Conservation (phyloP, 306 rosid species). For the Psophocarpus tetragonolobus region DNA sequence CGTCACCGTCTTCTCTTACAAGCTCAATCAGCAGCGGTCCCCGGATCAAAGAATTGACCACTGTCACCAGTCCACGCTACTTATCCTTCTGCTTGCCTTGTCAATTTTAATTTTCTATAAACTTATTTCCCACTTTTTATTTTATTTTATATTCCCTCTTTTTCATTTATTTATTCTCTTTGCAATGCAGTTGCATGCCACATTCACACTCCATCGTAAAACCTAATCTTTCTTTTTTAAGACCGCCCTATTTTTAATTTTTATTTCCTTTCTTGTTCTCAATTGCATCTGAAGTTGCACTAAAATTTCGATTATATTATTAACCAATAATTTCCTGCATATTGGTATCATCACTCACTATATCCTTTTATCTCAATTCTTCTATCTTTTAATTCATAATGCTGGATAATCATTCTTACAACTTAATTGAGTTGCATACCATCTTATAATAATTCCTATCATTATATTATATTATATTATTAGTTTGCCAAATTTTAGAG, state of each 20-base stretch:
- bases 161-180: not conserved
- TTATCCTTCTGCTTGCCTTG: not conserved
- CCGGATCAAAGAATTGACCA: slow-evolving; percentile 37
- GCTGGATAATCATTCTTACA: not conserved
- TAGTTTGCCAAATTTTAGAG: not conserved
- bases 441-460: not conserved
- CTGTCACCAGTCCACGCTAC: slow-evolving; percentile 35
- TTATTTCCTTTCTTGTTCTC: slow-evolving; percentile 17
- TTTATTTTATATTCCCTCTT: not conserved
- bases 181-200: slow-evolving; percentile 6
- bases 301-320: not conserved
- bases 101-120: not conserved
- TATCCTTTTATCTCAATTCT: not conserved
- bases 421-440: not conserved
- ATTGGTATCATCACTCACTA: not conserved
- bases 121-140: not conserved
- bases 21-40: slow-evolving; percentile 25
- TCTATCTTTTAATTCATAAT: not conserved
- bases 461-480: not conserved
- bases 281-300: slow-evolving; percentile 24
- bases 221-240: slow-evolving; percentile 1
- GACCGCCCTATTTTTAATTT: not conserved
- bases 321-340: not conserved
- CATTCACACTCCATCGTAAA: not conserved
- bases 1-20: slow-evolving; percentile 35